Percentiles rank a stretch among this genome's conserved stretches.
Conservation (phyloP, 106 monocot species). For the Cymbidium sinense region DNA sequence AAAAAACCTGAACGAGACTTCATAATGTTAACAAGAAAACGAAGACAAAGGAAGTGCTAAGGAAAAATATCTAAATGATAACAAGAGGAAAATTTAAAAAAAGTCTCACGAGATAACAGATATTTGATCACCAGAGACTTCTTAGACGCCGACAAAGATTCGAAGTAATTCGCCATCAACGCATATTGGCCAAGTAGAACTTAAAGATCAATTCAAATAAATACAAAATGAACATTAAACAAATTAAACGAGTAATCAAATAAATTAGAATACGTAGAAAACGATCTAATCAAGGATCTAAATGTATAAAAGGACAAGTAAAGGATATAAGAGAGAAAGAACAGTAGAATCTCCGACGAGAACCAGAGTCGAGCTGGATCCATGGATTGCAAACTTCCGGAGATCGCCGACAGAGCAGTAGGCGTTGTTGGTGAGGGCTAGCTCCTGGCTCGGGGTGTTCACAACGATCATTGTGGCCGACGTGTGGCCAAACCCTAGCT, state of each 20-base stretch:
- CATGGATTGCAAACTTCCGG: constrained; percentile 33
- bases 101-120: constrained; percentile 26
- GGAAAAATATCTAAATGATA: background rate
- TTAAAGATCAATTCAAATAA: constrained; percentile 36
- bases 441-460: constrained; percentile 67
- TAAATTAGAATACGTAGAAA: background rate
- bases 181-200: constrained; percentile 35
- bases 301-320: background rate
- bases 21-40: constrained; percentile 3
- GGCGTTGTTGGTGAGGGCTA: constrained; percentile 77
- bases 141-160: constrained; percentile 82
- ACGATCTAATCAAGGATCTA: background rate
- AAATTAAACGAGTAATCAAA: background rate
- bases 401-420: constrained; percentile 65
- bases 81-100: background rate
- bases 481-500: constrained; percentile 15
- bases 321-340: constrained; percentile 88
- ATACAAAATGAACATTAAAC: background rate
- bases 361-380: constrained; percentile 23
- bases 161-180: constrained; percentile 52
- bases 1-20: constrained; percentile 20
- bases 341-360: constrained; percentile 56
- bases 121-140: constrained; percentile 49
- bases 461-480: constrained; percentile 47
- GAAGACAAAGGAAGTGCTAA: background rate